Evolutionary conservation across 2,329 filamentous ascomycete species (phyloP), one percentile per base, ranked within the genome.

Genomic region (Cladophialophora carrionii): DNA sequence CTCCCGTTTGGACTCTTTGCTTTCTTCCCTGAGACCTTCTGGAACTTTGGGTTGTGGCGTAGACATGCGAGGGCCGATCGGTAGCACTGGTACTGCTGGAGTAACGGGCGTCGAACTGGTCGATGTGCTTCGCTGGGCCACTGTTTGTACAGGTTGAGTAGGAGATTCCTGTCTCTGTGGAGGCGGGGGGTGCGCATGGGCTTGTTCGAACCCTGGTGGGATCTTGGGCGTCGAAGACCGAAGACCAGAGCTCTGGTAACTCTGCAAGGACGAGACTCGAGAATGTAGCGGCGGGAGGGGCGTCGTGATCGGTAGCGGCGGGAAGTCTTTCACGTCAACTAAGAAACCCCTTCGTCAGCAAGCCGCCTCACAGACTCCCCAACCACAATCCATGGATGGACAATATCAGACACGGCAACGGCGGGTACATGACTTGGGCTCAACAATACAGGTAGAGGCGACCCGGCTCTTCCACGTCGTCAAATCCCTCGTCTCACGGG

Each of bases 111-210:
- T 52, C 31, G 75, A 73, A 60, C 65, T 60, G 22, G 74, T 72
- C 7, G 75, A 74, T 1, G 73, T 74, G 69, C 51, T 60, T 41
- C 62, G 48, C 85, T 84, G 20, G 78, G 76, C 71, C 84, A 86
- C 0, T 83, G 83, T 71, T 69, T 14, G 78, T 79, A 56, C 76
- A 48, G 63, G 24, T 41, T 46, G 54, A 26, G 62, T 49, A n/a
- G 67, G 67, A 43, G 67, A 63, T 17, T 41, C 62, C 20, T 60
- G 57, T 43, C 64, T 46, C 17, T 61, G 41, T 69, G 1, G 81
- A 81, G 32, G 81, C 81, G 66, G 83, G 81, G 66, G 83, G 81
- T 26, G 84, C 80, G 26, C 83, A 79, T 64, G 83, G 81, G 29
- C 75, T 75, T 26, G 79, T 72, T 51, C 77, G 77, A 57, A 69